Evolutionary conservation across 345 rosid genomes (phyloP).

Genomic region (Lumnitzera littorea): DNA sequence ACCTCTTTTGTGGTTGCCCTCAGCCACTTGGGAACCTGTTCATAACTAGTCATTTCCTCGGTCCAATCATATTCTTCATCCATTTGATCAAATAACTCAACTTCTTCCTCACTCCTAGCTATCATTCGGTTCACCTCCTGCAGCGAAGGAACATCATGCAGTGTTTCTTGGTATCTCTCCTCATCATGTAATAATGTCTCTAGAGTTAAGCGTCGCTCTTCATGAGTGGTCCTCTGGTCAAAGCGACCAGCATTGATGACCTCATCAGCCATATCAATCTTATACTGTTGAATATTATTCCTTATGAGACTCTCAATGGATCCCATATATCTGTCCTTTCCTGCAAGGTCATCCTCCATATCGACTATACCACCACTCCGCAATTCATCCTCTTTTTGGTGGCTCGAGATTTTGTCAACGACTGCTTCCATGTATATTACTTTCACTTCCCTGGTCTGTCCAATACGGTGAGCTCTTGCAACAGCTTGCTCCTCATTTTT

Average conservation of each 20-base stretch:
- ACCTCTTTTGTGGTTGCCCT: slow-evolving; percentile 82
- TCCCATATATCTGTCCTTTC: slow-evolving; percentile 95
- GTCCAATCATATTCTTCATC: slow-evolving; percentile 96
- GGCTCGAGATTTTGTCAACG: slow-evolving; percentile 83
- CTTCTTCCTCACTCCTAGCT: slow-evolving; percentile 93
- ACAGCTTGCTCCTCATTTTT: slow-evolving; percentile 99
- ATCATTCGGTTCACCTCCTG: slow-evolving; percentile 95
- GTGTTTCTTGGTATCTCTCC: slow-evolving; percentile 97
- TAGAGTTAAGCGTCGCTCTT: slow-evolving; percentile 95
- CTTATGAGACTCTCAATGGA: slow-evolving; percentile 99
- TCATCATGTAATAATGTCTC: slow-evolving; percentile 98
- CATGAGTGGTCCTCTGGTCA: slow-evolving; percentile 99
- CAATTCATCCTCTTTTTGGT: slow-evolving; percentile 89
- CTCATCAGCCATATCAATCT: slow-evolving; percentile 99
- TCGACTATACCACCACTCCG: slow-evolving; percentile 82
- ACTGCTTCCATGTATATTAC: slow-evolving; percentile 99
- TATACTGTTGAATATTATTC: slow-evolving; percentile 97
- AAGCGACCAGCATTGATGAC: slow-evolving; percentile 99
- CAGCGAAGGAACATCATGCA: slow-evolving; percentile 96
- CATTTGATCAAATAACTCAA: slow-evolving; percentile 98
- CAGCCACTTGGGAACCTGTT: slow-evolving; percentile 98
- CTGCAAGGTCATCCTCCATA: slow-evolving; percentile 94
- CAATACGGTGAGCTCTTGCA: slow-evolving; percentile 99
- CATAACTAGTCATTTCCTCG: slow-evolving; percentile 88
- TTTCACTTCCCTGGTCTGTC: slow-evolving; percentile 95